Evolutionary conservation across 495 filamentous ascomycete genomes (phyloP).

Genomic region (Monascus purpureus): DNA sequence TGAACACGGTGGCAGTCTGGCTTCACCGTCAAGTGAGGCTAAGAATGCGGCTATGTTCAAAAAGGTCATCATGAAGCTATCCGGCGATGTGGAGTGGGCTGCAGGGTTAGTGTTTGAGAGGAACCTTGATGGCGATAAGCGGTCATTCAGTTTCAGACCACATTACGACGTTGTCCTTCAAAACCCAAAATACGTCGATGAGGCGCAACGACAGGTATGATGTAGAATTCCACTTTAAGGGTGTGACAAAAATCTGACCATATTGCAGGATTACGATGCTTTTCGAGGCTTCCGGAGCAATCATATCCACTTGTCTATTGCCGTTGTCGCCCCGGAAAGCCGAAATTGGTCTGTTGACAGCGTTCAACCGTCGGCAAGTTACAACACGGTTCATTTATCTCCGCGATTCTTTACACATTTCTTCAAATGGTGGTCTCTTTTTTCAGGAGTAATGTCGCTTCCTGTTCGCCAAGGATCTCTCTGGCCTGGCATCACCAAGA

Average conservation of each 20-base stretch:
- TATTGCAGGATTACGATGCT: constrained; percentile 60
- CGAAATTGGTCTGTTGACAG: constrained; percentile 61
- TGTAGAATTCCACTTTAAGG: not conserved
- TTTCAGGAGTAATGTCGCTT: constrained; percentile 87
- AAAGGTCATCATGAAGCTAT: constrained; percentile 97
- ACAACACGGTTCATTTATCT: constrained; percentile 86
- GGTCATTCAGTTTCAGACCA: constrained; percentile 77
- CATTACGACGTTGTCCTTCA: constrained; percentile 87
- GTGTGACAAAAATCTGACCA: constrained; percentile 9
- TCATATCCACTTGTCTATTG: constrained; percentile 87
- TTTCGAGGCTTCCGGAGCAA: constrained; percentile 89
- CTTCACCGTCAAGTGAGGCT: constrained; percentile 38
- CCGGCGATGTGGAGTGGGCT: constrained; percentile 82
- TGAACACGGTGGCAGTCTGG: constrained; percentile 49
- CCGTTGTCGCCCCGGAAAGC: constrained; percentile 68
- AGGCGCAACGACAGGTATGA: constrained; percentile 30
- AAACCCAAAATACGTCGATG: constrained; percentile 56
- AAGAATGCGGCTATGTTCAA: constrained; percentile 75
- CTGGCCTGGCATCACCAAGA: constrained; percentile 86
- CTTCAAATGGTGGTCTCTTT: constrained; percentile 95
- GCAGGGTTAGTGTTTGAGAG: constrained; percentile 87
- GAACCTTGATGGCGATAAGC: constrained; percentile 45
- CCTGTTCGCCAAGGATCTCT: constrained; percentile 83
- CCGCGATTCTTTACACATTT: constrained; percentile 97
- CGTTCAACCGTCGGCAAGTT: constrained; percentile 62